phyloP scores from a whole-genome alignment of 805 yeast species.

The Cyberlindnera maritima region DNA sequence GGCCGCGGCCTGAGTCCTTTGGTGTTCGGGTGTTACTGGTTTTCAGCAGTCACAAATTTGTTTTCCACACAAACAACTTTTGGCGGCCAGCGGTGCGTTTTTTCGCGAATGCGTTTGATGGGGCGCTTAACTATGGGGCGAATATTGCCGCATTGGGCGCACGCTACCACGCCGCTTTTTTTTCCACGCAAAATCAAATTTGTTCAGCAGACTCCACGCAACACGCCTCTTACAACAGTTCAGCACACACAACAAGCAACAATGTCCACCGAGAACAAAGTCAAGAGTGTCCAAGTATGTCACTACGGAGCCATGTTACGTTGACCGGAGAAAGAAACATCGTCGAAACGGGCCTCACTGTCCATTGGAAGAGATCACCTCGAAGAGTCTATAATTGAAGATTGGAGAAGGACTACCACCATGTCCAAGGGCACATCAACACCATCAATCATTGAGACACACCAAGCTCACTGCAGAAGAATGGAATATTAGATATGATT shows the following conservation, averaged over 20 bases:
- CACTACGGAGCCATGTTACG: background rate
- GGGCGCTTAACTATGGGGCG: conserved; percentile 10
- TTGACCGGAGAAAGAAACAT: background rate
- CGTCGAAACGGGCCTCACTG: background rate
- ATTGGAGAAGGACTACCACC: background rate
- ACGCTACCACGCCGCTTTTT: conserved; percentile 13
- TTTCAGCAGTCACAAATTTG: conserved; percentile 16
- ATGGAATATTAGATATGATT: no score
- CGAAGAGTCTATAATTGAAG: background rate
- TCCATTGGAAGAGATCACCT: background rate
- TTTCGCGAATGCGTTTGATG: conserved; percentile 4
- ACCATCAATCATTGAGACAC: background rate
- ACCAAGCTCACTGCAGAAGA: background rate
- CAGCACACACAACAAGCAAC: conserved; percentile 30
- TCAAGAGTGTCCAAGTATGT: conserved; percentile 90
- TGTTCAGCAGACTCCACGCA: conserved; percentile 20
- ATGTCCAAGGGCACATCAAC: no score
- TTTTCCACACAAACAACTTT: no score
- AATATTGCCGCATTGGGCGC: conserved; percentile 13
- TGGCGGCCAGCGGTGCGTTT: background rate
- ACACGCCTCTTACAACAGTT: conserved; percentile 10
- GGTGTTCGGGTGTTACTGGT: conserved; percentile 13
- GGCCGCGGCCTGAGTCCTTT: conserved; percentile 2
- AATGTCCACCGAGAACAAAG: conserved; percentile 53
- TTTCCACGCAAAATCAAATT: conserved; percentile 24